Evolutionary conservation across 129 eudicot genomes (phyloP).

Genomic region (Logfia minima): DNA sequence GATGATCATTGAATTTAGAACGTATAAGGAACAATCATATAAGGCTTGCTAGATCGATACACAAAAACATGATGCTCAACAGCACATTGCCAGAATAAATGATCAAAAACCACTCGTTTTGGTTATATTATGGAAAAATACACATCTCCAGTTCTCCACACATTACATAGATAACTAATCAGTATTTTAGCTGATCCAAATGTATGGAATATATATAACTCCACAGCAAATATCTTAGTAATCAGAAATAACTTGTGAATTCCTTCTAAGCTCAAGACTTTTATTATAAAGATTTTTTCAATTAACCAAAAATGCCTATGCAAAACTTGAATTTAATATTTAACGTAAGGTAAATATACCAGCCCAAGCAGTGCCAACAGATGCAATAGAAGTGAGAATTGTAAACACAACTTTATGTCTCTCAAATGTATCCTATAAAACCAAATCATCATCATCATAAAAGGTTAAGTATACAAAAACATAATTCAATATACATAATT

Average conservation of each 20-base stretch:
- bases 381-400: conserved; percentile 71
- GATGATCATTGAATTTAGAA: not conserved
- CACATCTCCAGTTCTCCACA: not conserved
- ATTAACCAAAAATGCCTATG: no score
- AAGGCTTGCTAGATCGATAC: conserved; percentile 1
- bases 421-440: conserved; percentile 89
- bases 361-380: conserved; percentile 83
- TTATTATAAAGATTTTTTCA: no score
- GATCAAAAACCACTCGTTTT: not conserved
- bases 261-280: not conserved
- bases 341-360: conserved; percentile 44
- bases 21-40: not conserved
- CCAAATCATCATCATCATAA: not conserved
- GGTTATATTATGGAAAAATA: not conserved
- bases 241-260: not conserved
- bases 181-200: not conserved
- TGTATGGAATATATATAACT: not conserved
- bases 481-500: conserved; percentile 6
- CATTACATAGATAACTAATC: not conserved
- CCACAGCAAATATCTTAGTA: not conserved
- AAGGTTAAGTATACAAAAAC: not conserved
- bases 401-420: conserved; percentile 93
- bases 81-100: not conserved
- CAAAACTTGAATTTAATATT: not conserved
- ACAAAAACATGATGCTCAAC: not conserved